Evolutionary conservation across 805 yeast species (phyloP), one percentile per base, ranked within the genome.

Genomic region (Pichia pseudocactophila): DNA sequence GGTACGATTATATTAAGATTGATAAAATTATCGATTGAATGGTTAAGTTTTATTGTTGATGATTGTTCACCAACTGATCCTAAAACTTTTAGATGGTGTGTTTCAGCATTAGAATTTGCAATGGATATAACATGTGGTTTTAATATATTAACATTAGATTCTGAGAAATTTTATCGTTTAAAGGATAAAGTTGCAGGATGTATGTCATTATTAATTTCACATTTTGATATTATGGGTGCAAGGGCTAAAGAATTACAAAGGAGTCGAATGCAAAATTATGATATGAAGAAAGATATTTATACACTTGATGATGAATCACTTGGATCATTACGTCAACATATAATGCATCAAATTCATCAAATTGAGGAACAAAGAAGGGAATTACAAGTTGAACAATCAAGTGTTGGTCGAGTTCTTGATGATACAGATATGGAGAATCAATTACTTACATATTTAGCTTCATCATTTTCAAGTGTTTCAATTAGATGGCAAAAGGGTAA

Each of bases 171-270:
- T 56, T 65, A 73, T 44, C 63, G 70, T 31, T 65, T 92, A 49
- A 80, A 88, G 52, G 71, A 76, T 40, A 87, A 86, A 56, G 96
- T 92, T 36, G 94, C 97, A 1, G 84, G 95, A 1, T 88, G 97
- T 63, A 86, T 92, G 88, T 80, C 97, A 2, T 67, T 92, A 40
- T 68, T 92, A 46, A 90, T 92, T 48, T 86, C 96, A 0, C 97
- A 92, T 64, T 92, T 92, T 56, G 98, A 92, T 63, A 88, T 92
- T 40, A 92, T 90, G 96, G 97, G 97, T 38, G 97, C 97, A 0
- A 73, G 97, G 55, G 83, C 96, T 1, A 81, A 78, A 52, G 86
- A 82, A 55, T 70, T 76, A 10, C 80, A 73, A 54, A 70, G 70
- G 58, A 68, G 71, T 51, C 69, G 74, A 52, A 67, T 75, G 62